phyloP scores from a whole-genome alignment of 2,329 filamentous ascomycete species.

The Trichoderma atroviride region DNA sequence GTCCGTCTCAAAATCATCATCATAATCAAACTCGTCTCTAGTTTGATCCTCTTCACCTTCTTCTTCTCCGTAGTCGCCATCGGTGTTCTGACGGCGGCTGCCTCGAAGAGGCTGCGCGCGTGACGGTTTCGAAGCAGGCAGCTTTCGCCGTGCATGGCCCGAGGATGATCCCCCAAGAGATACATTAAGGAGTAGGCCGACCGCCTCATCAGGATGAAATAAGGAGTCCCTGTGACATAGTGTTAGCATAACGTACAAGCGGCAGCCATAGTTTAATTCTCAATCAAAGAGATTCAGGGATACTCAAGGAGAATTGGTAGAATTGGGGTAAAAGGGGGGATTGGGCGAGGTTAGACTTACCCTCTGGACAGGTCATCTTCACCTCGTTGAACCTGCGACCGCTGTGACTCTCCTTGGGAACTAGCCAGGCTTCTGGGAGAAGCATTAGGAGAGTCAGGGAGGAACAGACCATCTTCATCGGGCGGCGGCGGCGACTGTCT shows the following conservation, averaged over 20 bases:
- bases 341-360: neutral
- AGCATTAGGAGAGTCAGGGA: neutral
- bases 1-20: slow-evolving; percentile 38
- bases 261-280: neutral
- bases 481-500: neutral
- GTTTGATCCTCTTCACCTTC: neutral
- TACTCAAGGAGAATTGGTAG: neutral
- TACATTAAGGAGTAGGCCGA: neutral
- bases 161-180: neutral
- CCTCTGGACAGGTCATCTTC: neutral
- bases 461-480: neutral
- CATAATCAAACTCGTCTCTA: slow-evolving; percentile 28
- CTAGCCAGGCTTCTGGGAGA: neutral
- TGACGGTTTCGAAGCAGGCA: neutral
- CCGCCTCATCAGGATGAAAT: neutral
- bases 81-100: neutral
- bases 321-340: neutral
- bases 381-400: neutral
- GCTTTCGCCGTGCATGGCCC: neutral
- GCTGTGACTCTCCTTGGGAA: neutral
- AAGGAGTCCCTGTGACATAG: neutral
- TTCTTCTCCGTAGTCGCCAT: neutral
- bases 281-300: neutral
- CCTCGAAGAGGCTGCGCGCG: neutral
- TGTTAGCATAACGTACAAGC: neutral